These are phyloP conservation scores for Chiua virens DNA, from an alignment of 768 basidiomycete species.

Conservation along the genomic window DNA sequence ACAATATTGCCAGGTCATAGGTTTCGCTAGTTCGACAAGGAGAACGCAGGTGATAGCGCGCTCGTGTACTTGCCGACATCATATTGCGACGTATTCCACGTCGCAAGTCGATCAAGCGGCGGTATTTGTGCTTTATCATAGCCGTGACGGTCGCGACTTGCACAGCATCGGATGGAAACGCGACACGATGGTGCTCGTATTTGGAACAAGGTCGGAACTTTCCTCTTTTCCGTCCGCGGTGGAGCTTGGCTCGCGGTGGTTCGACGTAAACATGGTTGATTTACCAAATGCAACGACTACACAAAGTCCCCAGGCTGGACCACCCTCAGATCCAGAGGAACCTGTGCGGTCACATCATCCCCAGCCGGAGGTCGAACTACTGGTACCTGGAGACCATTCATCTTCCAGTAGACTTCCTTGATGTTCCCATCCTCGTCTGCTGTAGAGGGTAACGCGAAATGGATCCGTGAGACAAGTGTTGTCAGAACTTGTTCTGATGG, in stretches of 20 bases:
- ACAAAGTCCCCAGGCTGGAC: constrained; percentile 31
- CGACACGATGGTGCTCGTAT: too few species aligned
- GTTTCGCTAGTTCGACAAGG: background rate
- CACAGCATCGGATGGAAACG: too few species aligned
- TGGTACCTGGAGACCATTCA: constrained; percentile 36
- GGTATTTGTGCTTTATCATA: too few species aligned
- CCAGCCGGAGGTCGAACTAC: constrained; percentile 37
- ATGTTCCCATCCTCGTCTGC: constrained; percentile 27
- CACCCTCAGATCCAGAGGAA: constrained; percentile 32
- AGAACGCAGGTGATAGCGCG: background rate
- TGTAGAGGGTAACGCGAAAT: constrained; percentile 33
- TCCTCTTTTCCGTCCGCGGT: too few species aligned
- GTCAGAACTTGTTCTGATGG: constrained; percentile 37
- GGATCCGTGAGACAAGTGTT: constrained; percentile 34
- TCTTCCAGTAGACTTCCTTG: constrained; percentile 39
- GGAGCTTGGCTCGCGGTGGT: too few species aligned
- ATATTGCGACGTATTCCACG: too few species aligned
- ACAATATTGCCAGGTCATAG: background rate
- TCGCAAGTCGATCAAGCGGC: too few species aligned
- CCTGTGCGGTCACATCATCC: constrained; percentile 32
- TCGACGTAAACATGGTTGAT: background rate
- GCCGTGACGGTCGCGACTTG: too few species aligned
- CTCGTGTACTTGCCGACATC: too few species aligned
- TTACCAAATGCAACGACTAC: constrained; percentile 4
- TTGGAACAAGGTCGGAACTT: too few species aligned